Evolutionary conservation across 345 rosid genomes (phyloP).

Genomic region (Syzygium grande): DNA sequence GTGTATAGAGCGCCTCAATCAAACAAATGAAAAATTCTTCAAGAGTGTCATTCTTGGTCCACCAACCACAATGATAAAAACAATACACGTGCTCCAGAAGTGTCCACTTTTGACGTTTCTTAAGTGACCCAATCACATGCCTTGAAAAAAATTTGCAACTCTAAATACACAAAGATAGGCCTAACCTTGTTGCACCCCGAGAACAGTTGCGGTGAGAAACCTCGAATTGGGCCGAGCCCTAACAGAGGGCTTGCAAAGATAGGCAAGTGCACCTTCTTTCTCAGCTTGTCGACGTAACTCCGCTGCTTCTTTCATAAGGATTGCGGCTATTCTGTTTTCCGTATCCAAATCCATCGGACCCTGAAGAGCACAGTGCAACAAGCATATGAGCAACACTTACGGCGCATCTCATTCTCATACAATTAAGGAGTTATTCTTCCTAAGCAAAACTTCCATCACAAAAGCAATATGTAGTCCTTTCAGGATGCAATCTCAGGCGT

Average conservation of each 20-base stretch:
- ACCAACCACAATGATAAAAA: neutral
- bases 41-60: neutral
- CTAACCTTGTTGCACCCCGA: slow-evolving; percentile 83
- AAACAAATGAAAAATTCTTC: neutral
- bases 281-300: slow-evolving; percentile 74
- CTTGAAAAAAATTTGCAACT: neutral
- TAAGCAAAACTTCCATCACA: neutral
- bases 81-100: neutral
- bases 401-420: neutral
- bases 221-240: slow-evolving; percentile 79
- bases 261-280: slow-evolving; percentile 69
- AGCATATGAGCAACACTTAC: neutral
- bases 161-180: neutral
- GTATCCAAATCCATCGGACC: slow-evolving; percentile 75
- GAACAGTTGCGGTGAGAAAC: slow-evolving; percentile 88
- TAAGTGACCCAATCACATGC: neutral
- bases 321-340: slow-evolving; percentile 80
- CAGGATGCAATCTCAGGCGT: neutral
- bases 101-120: neutral
- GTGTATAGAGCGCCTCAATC: neutral
- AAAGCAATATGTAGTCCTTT: neutral
- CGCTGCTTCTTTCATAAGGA: slow-evolving; percentile 90
- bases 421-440: neutral
- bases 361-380: neutral
- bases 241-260: slow-evolving; percentile 52